Conservation (phyloP, 108 stramenopile species). For the Chaetoceros tenuissimus region DNA sequence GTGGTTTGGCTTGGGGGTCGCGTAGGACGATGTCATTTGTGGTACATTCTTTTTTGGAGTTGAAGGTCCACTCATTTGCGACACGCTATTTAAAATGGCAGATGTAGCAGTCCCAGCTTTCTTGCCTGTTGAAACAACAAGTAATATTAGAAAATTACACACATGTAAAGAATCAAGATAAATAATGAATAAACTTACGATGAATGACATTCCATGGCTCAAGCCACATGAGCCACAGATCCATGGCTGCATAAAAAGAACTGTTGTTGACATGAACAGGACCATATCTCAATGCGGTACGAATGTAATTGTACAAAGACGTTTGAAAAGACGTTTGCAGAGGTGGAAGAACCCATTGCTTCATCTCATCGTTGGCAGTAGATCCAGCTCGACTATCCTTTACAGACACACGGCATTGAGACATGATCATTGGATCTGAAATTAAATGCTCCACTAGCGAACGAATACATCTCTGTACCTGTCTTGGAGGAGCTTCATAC, state of each 20-base stretch:
- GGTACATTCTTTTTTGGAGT: conserved; percentile 3
- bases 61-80: conserved; percentile 6
- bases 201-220: conserved; percentile 74
- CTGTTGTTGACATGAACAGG: conserved; percentile 48
- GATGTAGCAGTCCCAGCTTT: neutral
- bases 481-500: conserved; percentile 35
- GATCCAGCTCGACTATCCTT: conserved; percentile 13
- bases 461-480: conserved; percentile 38
- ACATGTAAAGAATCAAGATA: conserved; percentile 1
- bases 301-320: conserved; percentile 61
- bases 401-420: conserved; percentile 16
- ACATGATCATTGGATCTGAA: conserved; percentile 10
- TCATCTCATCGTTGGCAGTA: conserved; percentile 4
- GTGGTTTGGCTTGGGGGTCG: conserved; percentile 43
- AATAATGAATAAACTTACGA: conserved; percentile 7
- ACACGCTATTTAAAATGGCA: conserved; percentile 3
- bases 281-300: conserved; percentile 60
- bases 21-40: neutral
- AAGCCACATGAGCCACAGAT: conserved; percentile 76
- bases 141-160: neutral
- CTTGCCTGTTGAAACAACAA: neutral
- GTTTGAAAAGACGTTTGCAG: conserved; percentile 44
- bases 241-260: conserved; percentile 62
- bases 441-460: conserved; percentile 28
- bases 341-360: conserved; percentile 50